These are phyloP conservation scores for Camellia granthamiana DNA, from an alignment of 148 eudicot genomes.

Conservation along the genomic window DNA sequence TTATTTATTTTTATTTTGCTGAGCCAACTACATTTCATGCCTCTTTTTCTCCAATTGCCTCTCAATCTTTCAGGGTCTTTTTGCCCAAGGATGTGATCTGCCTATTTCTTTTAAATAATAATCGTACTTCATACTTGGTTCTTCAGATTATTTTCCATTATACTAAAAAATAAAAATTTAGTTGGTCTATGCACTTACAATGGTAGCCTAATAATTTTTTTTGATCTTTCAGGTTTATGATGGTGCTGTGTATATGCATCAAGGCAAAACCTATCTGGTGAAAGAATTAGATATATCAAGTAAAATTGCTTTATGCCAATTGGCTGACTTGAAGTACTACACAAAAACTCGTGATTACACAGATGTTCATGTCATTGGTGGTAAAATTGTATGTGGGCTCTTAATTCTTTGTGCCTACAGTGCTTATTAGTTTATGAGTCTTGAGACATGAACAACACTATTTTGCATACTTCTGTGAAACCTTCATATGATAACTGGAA, in stretches of 20 bases:
- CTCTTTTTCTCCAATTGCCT: background rate
- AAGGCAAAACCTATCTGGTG: slow-evolving; percentile 84
- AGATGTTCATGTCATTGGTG: slow-evolving; percentile 77
- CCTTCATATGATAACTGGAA: background rate
- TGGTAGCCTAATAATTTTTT: background rate
- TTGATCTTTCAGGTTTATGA: slow-evolving; percentile 74
- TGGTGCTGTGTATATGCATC: slow-evolving; percentile 94
- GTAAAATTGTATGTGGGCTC: slow-evolving; percentile 52
- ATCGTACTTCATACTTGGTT: background rate
- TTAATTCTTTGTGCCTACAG: background rate
- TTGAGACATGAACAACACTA: background rate
- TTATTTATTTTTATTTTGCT: background rate
- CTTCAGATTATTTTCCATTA: background rate
- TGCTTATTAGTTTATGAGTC: background rate
- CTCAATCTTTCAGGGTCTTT: background rate
- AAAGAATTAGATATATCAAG: slow-evolving; percentile 57
- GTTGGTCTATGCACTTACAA: background rate
- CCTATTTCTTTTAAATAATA: background rate
- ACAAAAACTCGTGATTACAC: slow-evolving; percentile 93
- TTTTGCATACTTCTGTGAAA: background rate
- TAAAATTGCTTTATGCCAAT: slow-evolving; percentile 78
- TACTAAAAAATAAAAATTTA: background rate
- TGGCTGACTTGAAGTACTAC: slow-evolving; percentile 84
- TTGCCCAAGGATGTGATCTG: background rate
- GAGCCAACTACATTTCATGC: background rate